Evolutionary conservation across 2,329 filamentous ascomycete genomes (phyloP).

Genomic region (Penicillium sp.): DNA sequence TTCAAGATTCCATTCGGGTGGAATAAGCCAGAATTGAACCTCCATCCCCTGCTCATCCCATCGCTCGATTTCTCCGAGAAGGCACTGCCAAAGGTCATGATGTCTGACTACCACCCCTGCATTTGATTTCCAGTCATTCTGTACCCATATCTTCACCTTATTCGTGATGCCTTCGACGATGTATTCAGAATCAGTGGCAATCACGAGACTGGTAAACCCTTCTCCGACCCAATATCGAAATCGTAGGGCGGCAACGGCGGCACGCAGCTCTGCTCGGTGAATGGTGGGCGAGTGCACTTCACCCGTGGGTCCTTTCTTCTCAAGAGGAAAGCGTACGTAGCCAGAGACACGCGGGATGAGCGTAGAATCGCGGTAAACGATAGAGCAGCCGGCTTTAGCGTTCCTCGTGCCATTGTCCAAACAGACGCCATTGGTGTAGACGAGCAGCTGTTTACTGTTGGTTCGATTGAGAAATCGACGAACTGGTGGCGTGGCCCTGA

Average conservation of each 20-base stretch:
- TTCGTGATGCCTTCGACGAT: conserved; percentile 44
- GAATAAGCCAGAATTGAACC: neutral
- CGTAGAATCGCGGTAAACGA: conserved; percentile 21
- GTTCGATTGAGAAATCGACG: conserved; percentile 22
- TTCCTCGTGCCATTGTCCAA: conserved; percentile 39
- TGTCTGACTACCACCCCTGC: conserved; percentile 42
- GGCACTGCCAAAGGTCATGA: conserved; percentile 48
- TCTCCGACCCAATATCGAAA: conserved; percentile 43
- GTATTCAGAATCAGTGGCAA: conserved; percentile 53
- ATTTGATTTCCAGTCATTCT: conserved; percentile 43
- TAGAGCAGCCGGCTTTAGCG: conserved; percentile 40
- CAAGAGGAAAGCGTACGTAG: conserved; percentile 35
- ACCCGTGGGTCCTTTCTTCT: conserved; percentile 42
- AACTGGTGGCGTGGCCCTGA: neutral
- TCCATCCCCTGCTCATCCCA: conserved; percentile 21
- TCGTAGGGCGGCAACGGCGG: conserved; percentile 48
- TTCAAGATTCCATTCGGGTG: neutral
- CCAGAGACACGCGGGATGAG: conserved; percentile 1
- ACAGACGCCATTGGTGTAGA: conserved; percentile 47
- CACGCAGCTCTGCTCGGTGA: conserved; percentile 53
- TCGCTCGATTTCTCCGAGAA: conserved; percentile 42
- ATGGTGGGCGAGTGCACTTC: conserved; percentile 39
- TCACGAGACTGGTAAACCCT: conserved; percentile 41
- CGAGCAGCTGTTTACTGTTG: conserved; percentile 30
- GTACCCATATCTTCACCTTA: conserved; percentile 26